Conservation (phyloP, 1,284 basidiomycete genomes). For the Schizophyllum commune region DNA sequence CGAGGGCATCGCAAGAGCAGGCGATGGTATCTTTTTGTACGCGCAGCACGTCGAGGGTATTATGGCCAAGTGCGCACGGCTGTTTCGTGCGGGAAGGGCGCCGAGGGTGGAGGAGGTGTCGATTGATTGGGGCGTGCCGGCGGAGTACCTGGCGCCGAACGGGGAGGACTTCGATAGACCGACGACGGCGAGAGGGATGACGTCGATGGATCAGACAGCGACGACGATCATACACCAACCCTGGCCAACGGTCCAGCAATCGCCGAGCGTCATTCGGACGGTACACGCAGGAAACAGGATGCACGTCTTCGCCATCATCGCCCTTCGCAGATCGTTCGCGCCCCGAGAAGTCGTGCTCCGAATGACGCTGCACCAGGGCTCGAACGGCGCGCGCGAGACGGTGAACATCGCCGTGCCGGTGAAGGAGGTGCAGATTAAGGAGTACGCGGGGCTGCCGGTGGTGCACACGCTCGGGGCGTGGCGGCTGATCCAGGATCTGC, state of each 20-base stretch:
- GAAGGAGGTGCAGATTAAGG: slow-evolving; percentile 26
- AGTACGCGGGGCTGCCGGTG: slow-evolving; percentile 23
- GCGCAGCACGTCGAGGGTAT: slow-evolving; percentile 38
- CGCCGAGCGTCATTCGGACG: slow-evolving; percentile 30
- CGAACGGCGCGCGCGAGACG: slow-evolving; percentile 19
- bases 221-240: slow-evolving; percentile 18
- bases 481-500: slow-evolving; percentile 39
- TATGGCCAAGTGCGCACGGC: slow-evolving; percentile 35
- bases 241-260: slow-evolving; percentile 33
- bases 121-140: slow-evolving; percentile 40
- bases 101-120: slow-evolving; percentile 34
- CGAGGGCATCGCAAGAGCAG: slow-evolving; percentile 39
- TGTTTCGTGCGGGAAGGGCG: slow-evolving; percentile 41
- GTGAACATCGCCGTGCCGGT: slow-evolving; percentile 32
- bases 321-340: slow-evolving; percentile 20
- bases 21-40: slow-evolving; percentile 40
- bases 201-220: slow-evolving; percentile 3
- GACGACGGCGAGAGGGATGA: background rate
- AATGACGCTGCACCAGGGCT: slow-evolving; percentile 20
- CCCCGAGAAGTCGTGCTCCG: slow-evolving; percentile 32
- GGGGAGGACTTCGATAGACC: background rate
- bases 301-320: slow-evolving; percentile 37
- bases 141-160: slow-evolving; percentile 18
- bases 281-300: slow-evolving; percentile 39
- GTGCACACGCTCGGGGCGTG: slow-evolving; percentile 50